Evolutionary conservation across 2,329 filamentous ascomycete species (phyloP).

Genomic region (Clarireedia homoeocarpa): DNA sequence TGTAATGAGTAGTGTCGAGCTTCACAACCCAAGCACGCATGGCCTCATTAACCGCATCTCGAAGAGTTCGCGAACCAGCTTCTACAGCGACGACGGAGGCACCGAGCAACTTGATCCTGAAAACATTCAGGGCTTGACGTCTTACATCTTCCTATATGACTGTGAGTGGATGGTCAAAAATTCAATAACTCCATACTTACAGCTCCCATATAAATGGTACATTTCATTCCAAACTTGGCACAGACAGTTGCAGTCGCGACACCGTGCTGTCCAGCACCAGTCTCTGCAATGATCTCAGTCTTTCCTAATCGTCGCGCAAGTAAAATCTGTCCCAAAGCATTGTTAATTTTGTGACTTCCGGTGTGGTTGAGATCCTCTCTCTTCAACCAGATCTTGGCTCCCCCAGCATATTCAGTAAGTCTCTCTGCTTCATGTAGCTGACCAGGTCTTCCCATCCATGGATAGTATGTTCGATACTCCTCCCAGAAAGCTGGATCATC

Average conservation of each 20-base stretch:
- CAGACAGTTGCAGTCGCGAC: slow-evolving; percentile 96
- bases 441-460: slow-evolving; percentile 92
- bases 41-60: slow-evolving; percentile 91
- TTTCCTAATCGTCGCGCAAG: slow-evolving; percentile 82
- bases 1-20: slow-evolving; percentile 93
- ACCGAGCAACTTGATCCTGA: slow-evolving; percentile 94
- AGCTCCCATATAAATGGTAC: slow-evolving; percentile 96
- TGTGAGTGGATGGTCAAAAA: slow-evolving; percentile 8
- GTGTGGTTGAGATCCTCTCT: slow-evolving; percentile 97
- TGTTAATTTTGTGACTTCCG: slow-evolving; percentile 99
- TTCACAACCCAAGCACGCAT: slow-evolving; percentile 89
- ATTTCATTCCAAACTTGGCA: slow-evolving; percentile 97
- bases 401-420: slow-evolving; percentile 80
- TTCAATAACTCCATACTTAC: slow-evolving; percentile 18
- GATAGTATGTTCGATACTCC: slow-evolving; percentile 91
- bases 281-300: slow-evolving; percentile 96
- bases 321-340: slow-evolving; percentile 87
- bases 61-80: slow-evolving; percentile 74
- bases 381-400: slow-evolving; percentile 96
- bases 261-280: slow-evolving; percentile 93
- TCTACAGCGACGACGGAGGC: slow-evolving; percentile 90
- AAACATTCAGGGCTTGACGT: slow-evolving; percentile 93
- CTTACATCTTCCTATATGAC: slow-evolving; percentile 69
- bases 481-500: slow-evolving; percentile 93
- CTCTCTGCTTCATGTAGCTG: slow-evolving; percentile 84